Conservation (phyloP, 305 asterid species). For the Vinca major region DNA sequence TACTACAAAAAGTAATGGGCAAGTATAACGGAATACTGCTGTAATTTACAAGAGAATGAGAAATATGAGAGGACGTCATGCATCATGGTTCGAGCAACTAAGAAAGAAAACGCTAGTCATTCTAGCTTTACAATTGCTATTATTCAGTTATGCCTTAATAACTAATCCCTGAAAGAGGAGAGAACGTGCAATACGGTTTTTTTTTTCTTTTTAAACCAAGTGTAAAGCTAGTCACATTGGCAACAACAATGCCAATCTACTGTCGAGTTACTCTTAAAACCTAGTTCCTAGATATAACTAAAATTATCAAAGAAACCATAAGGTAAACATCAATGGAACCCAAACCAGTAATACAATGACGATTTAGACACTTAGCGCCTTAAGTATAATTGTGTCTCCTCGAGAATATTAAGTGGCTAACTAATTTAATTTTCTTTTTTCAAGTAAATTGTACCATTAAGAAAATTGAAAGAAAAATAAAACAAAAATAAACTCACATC, state of each 20-base stretch:
- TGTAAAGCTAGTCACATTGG: background rate
- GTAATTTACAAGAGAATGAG: slow-evolving; percentile 16
- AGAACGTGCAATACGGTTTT: background rate
- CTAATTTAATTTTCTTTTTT: background rate
- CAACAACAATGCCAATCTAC: background rate
- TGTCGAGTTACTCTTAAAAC: background rate
- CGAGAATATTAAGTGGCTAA: background rate
- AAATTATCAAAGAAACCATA: background rate
- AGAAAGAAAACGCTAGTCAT: background rate
- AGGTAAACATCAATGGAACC: background rate
- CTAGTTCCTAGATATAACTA: background rate
- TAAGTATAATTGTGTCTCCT: background rate
- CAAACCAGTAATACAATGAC: background rate
- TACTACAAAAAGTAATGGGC: background rate
- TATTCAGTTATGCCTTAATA: background rate
- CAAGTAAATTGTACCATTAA: background rate
- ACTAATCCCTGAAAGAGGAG: background rate
- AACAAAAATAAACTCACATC: slow-evolving; percentile 54
- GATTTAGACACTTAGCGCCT: background rate
- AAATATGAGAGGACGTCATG: background rate
- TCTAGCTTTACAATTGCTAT: background rate
- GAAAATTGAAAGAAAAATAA: slow-evolving; percentile 11
- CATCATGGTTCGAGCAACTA: background rate
- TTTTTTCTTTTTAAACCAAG: background rate
- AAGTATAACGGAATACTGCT: background rate